Conservation (phyloP, 1,284 basidiomycete genomes). For the Melampsora larici-populina region DNA sequence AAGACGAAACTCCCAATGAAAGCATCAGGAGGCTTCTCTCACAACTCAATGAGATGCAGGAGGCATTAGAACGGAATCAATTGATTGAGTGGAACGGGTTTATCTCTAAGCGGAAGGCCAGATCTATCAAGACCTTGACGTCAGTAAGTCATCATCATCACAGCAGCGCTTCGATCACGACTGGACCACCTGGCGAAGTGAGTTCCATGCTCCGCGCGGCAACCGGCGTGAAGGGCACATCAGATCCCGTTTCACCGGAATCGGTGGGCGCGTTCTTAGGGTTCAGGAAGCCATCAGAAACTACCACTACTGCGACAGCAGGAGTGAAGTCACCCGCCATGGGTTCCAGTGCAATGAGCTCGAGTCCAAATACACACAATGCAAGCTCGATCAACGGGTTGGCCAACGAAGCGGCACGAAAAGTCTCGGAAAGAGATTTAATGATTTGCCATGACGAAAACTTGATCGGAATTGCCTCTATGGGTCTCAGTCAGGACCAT, state of each 20-base stretch:
- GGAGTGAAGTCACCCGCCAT: not conserved
- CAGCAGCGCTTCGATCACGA: conserved; percentile 47
- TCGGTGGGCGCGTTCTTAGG: conserved; percentile 35
- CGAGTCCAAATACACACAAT: not conserved
- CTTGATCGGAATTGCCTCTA: conserved; percentile 80
- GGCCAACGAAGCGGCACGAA: not conserved
- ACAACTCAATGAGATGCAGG: conserved; percentile 81
- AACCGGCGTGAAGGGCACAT: not conserved
- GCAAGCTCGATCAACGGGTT: too few species aligned
- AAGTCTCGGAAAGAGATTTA: not conserved
- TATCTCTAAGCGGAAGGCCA: conserved; percentile 61
- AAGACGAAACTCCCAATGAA: conserved; percentile 58
- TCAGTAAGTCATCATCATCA: not conserved
- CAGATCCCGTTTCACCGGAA: conserved; percentile 18
- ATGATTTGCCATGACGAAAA: conserved; percentile 45
- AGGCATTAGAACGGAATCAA: conserved; percentile 70
- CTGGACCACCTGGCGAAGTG: conserved; percentile 48
- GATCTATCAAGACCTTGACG: conserved; percentile 24
- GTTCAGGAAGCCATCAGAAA: not conserved
- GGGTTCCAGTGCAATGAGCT: too few species aligned
- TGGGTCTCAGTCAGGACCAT: conserved; percentile 62
- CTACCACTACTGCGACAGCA: not conserved
- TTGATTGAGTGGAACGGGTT: conserved; percentile 85
- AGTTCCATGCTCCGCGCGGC: conserved; percentile 55
- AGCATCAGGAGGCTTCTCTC: conserved; percentile 72